Evolutionary conservation across 2,329 filamentous ascomycete genomes (phyloP), one percentile per base, ranked within the genome.

Genomic region (Emericellopsis cladophorae): DNA sequence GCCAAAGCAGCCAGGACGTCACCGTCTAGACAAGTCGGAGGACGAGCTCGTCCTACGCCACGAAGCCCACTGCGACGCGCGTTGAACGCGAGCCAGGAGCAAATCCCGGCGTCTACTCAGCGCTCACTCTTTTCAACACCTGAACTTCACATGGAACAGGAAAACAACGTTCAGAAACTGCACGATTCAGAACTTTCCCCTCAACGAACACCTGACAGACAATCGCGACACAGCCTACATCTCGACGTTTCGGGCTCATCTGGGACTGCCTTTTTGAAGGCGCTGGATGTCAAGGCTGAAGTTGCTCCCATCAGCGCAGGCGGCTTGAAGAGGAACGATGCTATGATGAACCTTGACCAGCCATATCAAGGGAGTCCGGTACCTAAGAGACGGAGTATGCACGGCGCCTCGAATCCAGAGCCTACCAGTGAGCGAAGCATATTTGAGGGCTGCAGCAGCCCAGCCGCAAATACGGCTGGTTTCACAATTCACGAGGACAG

Each of bases 281-380:
- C 74, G n/a, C 54, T 68, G 14, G 73, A 77, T 40, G 57, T 57
- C 15, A 65, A 60, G 37, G 49, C 41, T 39, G 56, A 61, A 24
- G 45, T 46, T 41, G 51, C 50, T 41, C 47, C 52, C 37, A 48
- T 55, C 31, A 55, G 51, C 29, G 79, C 82, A 6, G 95, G 90
- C 56, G 89, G 90, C 5, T 66, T 96, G 50, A 95, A 96, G 70
- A 80, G 92, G 51, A 90, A 83, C 54, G 90, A 96, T 64, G 82
- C 84, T 35, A 81, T 82, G 40, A 90, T 94, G 84, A 87, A 86
- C 53, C 65, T 93, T 38, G 89, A 94, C 52, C 82, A 85, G 47
- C 71, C 79, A 23, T 81, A 74, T 51, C 70, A 84, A 42, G 84
- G 84, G 49, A 95, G 85, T 54, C 90, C 92, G 1, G 84, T 90